phyloP scores from a whole-genome alignment of 225 moss, liverwort and hornwort genomes.

The Straminergon stramineum region DNA sequence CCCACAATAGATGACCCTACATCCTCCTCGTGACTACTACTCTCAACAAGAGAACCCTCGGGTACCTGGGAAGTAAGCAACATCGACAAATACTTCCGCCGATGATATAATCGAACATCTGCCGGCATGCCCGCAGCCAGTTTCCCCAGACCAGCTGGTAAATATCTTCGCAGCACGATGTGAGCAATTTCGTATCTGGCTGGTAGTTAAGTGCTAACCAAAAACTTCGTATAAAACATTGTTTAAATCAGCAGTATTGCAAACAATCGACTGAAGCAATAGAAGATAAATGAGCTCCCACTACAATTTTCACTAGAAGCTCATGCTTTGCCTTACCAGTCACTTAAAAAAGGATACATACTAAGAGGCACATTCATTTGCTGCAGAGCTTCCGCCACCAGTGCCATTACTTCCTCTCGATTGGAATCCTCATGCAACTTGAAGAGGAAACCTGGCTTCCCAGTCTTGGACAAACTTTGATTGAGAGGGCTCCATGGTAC shows the following conservation, averaged over 20 bases:
- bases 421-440: slow-evolving; percentile 10
- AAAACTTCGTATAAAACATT: neutral
- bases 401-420: slow-evolving; percentile 6
- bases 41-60: neutral
- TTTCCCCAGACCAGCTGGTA: slow-evolving; percentile 30
- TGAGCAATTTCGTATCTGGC: slow-evolving; percentile 76
- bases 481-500: neutral
- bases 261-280: neutral
- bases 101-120: slow-evolving; percentile 14
- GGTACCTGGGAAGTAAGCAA: slow-evolving; percentile 10
- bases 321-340: neutral
- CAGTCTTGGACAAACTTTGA: neutral
- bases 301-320: neutral
- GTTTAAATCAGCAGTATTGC: neutral
- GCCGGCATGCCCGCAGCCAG: slow-evolving; percentile 53
- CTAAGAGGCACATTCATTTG: slow-evolving; percentile 31
- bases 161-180: slow-evolving; percentile 42
- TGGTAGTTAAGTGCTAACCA: slow-evolving; percentile 1
- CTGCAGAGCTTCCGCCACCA: slow-evolving; percentile 20
- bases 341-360: slow-evolving; percentile 35
- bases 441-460: neutral
- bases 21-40: neutral
- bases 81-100: slow-evolving; percentile 28
- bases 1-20: neutral
- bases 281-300: neutral